A percentile compares a stretch with the other conserved stretches of the same genome.
phyloP scores from a whole-genome alignment of 176 grass and related monocot species.

The Carex cristatella region DNA sequence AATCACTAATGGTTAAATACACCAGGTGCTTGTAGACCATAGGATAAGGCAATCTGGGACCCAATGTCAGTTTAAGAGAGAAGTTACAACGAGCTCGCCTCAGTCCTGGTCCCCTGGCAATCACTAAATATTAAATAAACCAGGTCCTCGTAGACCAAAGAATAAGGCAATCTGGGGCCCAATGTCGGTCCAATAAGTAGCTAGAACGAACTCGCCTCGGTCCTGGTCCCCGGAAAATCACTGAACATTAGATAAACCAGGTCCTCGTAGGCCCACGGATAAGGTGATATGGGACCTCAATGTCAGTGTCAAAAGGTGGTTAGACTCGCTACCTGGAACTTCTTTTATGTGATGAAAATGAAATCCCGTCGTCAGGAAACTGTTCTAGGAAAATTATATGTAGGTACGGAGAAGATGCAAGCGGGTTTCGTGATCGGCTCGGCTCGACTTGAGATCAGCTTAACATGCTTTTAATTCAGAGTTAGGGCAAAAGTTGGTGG shows the following conservation, averaged over 20 bases:
- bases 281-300: too few relatives aligned
- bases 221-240: not conserved
- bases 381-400: not conserved
- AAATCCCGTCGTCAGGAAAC: too few relatives aligned
- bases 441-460: not conserved
- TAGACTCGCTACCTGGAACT: too few relatives aligned
- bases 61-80: not conserved
- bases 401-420: not conserved
- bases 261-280: not conserved
- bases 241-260: not conserved
- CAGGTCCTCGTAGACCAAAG: not conserved
- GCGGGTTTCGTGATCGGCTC: not conserved
- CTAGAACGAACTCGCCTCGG: not conserved
- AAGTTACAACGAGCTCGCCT: not conserved
- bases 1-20: not conserved
- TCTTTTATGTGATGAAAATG: too few relatives aligned
- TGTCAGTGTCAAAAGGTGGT: too few relatives aligned
- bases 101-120: not conserved
- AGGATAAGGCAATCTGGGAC: not conserved
- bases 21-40: not conserved
- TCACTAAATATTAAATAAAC: not conserved
- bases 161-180: not conserved
- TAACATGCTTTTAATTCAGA: not conserved
- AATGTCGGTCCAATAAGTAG: not conserved
- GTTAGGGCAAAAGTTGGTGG: constrained; percentile 8